Conservation (phyloP, 768 basidiomycete genomes). For the Tylopilus balloui region DNA sequence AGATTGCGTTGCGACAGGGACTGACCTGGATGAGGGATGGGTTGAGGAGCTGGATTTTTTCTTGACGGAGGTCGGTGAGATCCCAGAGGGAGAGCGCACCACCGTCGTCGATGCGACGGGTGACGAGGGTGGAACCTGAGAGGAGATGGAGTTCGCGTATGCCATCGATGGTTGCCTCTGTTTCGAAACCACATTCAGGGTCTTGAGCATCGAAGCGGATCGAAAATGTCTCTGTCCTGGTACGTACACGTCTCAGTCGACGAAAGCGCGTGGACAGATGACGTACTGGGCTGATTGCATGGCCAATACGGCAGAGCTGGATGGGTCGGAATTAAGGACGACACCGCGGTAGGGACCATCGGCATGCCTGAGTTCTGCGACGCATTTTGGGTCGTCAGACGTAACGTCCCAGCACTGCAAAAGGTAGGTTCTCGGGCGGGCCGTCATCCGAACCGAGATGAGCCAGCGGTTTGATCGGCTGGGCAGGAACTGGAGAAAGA, state of each 20-base stretch:
- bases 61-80: constrained; percentile 26
- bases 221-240: constrained; percentile 41
- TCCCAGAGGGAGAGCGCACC: constrained; percentile 37
- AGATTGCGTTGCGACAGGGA: neutral
- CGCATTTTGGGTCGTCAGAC: constrained; percentile 31
- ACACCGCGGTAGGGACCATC: constrained; percentile 40
- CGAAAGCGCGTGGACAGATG: neutral
- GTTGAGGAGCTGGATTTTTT: constrained; percentile 35
- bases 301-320: constrained; percentile 35
- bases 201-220: constrained; percentile 36
- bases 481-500: constrained; percentile 47
- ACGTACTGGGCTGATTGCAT: constrained; percentile 42
- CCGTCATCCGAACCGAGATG: constrained; percentile 39
- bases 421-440: constrained; percentile 26
- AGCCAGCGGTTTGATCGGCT: constrained; percentile 41
- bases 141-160: constrained; percentile 35
- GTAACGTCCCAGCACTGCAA: constrained; percentile 59
- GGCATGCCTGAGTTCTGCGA: constrained; percentile 37
- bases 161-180: constrained; percentile 30
- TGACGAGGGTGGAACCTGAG: constrained; percentile 36
- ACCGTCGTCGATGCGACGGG: constrained; percentile 27
- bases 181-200: constrained; percentile 37
- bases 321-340: constrained; percentile 41
- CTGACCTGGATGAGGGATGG: constrained; percentile 31
- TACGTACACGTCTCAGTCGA: neutral